Evolutionary conservation across 2,329 filamentous ascomycete species (phyloP).

Genomic region (Penicillium sp.): DNA sequence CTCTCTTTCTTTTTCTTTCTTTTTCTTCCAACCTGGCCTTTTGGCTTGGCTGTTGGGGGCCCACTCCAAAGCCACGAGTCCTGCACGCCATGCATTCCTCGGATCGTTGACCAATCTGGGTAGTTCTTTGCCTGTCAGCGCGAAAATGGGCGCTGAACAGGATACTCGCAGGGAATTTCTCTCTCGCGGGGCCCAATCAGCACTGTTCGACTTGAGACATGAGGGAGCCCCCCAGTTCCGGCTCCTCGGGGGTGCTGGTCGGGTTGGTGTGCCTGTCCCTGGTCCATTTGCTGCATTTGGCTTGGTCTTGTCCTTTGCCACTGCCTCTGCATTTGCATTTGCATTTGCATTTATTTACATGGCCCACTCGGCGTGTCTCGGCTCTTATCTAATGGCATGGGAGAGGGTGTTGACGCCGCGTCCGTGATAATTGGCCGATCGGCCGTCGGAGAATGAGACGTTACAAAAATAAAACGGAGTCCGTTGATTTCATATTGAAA

Average conservation of each 20-base stretch:
- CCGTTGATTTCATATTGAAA: neutral
- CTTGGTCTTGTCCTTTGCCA: no score
- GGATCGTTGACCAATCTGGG: slow-evolving; percentile 15
- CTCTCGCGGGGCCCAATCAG: no score
- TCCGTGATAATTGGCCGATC: neutral
- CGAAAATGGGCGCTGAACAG: neutral
- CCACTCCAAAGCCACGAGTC: slow-evolving; percentile 21
- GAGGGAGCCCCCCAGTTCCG: no score
- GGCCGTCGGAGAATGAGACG: slow-evolving; percentile 1
- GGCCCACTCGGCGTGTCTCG: neutral
- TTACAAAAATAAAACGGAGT: neutral
- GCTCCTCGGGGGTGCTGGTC: no score
- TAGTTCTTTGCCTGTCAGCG: slow-evolving; percentile 12
- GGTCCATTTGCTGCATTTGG: no score
- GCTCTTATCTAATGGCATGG: slow-evolving; percentile 1
- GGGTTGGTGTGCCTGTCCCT: no score
- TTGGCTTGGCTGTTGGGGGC: neutral
- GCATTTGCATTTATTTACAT: no score
- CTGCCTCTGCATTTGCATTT: no score
- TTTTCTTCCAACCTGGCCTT: neutral
- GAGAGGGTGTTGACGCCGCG: neutral
- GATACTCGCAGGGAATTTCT: no score
- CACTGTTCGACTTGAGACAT: no score
- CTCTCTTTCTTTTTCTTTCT: no score
- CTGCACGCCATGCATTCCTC: slow-evolving; percentile 24